phyloP scores from a whole-genome alignment of 1,284 basidiomycete species.

The Entoloma clypeatum region DNA sequence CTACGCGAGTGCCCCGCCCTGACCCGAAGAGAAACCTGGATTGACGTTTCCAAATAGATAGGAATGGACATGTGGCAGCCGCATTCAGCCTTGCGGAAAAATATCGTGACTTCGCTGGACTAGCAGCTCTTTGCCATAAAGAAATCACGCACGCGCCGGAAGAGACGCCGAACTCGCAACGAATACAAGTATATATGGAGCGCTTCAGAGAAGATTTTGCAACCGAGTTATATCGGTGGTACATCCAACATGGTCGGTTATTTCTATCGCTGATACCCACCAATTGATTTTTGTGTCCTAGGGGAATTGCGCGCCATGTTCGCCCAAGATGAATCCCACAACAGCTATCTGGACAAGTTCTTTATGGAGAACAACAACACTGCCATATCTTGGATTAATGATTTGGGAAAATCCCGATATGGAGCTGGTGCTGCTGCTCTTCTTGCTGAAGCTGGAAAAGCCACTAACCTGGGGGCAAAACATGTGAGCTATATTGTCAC shows the following conservation, averaged over 20 bases:
- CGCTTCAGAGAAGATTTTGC: conserved; percentile 84
- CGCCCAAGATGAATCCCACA: conserved; percentile 62
- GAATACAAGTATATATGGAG: conserved; percentile 74
- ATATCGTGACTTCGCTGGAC: conserved; percentile 79
- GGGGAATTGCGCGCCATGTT: conserved; percentile 76
- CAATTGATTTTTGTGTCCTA: conserved; percentile 29
- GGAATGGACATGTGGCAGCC: conserved; percentile 59
- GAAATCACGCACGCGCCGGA: conserved; percentile 60
- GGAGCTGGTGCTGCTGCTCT: conserved; percentile 65
- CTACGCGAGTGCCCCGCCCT: conserved; percentile 53
- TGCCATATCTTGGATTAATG: conserved; percentile 86
- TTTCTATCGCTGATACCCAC: conserved; percentile 10
- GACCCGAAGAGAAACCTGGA: conserved; percentile 10
- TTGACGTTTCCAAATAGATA: conserved; percentile 37
- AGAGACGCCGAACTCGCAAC: conserved; percentile 53
- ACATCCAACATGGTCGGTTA: conserved; percentile 65
- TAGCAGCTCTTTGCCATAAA: conserved; percentile 79
- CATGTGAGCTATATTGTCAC: conserved; percentile 52
- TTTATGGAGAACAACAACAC: conserved; percentile 63
- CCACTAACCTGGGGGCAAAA: conserved; percentile 60
- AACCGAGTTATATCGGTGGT: conserved; percentile 85
- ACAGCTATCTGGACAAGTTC: conserved; percentile 69
- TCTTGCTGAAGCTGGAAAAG: conserved; percentile 54
- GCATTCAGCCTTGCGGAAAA: conserved; percentile 84
- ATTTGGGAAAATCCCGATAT: conserved; percentile 71